Base-by-base conservation (phyloP, 202 grass and related monocot species). In the Digitaria exilis region DNA sequence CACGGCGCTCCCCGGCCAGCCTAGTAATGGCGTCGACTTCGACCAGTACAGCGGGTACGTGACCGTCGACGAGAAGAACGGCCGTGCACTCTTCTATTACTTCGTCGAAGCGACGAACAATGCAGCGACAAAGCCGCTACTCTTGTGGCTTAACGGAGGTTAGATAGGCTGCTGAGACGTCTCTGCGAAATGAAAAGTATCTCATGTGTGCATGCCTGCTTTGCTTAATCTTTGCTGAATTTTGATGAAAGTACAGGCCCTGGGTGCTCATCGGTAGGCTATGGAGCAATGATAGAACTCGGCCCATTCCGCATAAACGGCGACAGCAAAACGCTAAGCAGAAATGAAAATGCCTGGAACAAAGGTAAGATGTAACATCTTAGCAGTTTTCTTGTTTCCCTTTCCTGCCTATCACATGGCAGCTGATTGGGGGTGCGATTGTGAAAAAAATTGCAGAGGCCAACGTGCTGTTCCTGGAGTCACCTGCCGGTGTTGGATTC, bases 141-240 rank as follows among this genome's bases (percentile, higher is more conserved):
- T 94, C 21, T 44, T 91, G 37, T 91, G 89, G 92, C 88, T 91
- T 6, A 94, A 94, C 58, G 89, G 88, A 89, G 89, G 86, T 89
- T 39, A 37, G 86, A 87, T 39, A 37, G 56, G 4, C 18, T 32
- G 8, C 9, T 8, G 59, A 54, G 2, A 55, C 14, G 16, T 55
- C 12, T 31, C 1, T 37, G 8, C n/a, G 18, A 22, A 21, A 57
- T 3, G 49, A 17, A 9, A 22, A 72, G 6, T 16, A 48, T 48
- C 3, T 51, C 50, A 57, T 22, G 6, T 75, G 35, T n/a, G n/a
- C 21, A 59, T 0, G 21, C 24, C 43, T 57, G 55, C 13, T 37
- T 56, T 9, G 6, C 5, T 11, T 50, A 69, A 30, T 59, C 13
- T 13, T 57, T 69, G 13, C 66, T 69, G 41, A 69, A 18, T 71